These are phyloP conservation scores for Leavenworthia alabamica DNA, from an alignment of 345 rosid species.

Conservation along the genomic window DNA sequence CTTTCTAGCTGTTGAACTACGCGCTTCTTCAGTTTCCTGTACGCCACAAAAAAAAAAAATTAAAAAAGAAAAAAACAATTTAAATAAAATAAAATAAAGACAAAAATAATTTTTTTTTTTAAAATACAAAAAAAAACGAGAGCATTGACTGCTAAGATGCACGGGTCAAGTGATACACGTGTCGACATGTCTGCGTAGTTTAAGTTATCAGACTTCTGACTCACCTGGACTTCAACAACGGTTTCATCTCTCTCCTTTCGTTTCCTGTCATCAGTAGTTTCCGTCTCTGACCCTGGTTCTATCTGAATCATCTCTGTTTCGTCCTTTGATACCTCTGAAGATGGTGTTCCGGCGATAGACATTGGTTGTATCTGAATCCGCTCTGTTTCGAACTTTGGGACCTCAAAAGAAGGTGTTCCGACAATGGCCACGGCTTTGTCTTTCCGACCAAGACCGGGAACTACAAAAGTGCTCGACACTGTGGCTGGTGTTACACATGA, in stretches of 20 bases:
- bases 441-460: neutral
- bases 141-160: neutral
- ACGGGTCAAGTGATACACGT: neutral
- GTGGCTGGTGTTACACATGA: neutral
- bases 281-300: neutral
- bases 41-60: neutral
- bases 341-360: neutral
- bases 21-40: slow-evolving; percentile 31
- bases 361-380: neutral
- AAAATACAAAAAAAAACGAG: neutral
- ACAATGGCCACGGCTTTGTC: neutral
- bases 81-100: neutral
- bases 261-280: neutral
- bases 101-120: too few species aligned
- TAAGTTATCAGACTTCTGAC: neutral
- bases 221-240: neutral
- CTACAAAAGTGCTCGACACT: neutral
- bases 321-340: neutral
- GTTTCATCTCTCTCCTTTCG: slow-evolving; percentile 12
- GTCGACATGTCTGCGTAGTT: neutral
- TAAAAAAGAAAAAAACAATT: too few species aligned
- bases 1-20: slow-evolving; percentile 52
- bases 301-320: neutral
- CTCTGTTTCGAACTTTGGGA: neutral
- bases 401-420: neutral